A percentile compares a stretch with the other conserved stretches of the same genome.
phyloP scores from a whole-genome alignment of 176 grass and related monocot species.

The Eragrostis curvula region DNA sequence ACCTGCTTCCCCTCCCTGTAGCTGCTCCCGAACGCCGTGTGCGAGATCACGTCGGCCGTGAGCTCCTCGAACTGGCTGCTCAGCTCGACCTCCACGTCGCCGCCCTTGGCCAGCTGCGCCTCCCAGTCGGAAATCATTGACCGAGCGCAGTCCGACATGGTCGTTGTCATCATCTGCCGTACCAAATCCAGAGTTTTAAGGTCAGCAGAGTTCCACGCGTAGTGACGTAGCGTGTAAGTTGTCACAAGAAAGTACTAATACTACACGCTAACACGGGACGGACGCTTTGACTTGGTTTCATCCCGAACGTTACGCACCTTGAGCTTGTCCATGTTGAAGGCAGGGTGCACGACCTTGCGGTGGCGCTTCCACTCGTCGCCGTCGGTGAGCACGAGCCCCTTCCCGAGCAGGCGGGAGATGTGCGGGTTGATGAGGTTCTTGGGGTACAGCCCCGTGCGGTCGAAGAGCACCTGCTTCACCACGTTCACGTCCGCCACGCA shows the following conservation, averaged over 20 bases:
- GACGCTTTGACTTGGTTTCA: no score
- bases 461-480: slow-evolving; percentile 47
- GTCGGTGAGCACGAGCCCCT: slow-evolving; percentile 48
- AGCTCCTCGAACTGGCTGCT: slow-evolving; percentile 56
- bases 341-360: slow-evolving; percentile 55
- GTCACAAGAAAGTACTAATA: no score
- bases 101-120: not conserved
- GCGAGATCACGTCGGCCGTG: slow-evolving; percentile 66
- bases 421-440: slow-evolving; percentile 35
- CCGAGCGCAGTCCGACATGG: slow-evolving; percentile 42
- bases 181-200: no score
- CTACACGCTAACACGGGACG: no score
- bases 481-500: slow-evolving; percentile 49
- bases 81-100: slow-evolving; percentile 44
- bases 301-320: slow-evolving; percentile 31
- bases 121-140: slow-evolving; percentile 64
- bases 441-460: slow-evolving; percentile 40
- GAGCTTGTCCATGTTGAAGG: slow-evolving; percentile 66
- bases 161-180: slow-evolving; percentile 61
- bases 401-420: slow-evolving; percentile 50
- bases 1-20: slow-evolving; percentile 52
- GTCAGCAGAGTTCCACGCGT: no score
- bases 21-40: slow-evolving; percentile 68
- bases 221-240: no score
- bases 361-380: slow-evolving; percentile 70